Conservation (phyloP, 1,139 yeast genomes). For the Zygosaccharomyces pseudobailii region DNA sequence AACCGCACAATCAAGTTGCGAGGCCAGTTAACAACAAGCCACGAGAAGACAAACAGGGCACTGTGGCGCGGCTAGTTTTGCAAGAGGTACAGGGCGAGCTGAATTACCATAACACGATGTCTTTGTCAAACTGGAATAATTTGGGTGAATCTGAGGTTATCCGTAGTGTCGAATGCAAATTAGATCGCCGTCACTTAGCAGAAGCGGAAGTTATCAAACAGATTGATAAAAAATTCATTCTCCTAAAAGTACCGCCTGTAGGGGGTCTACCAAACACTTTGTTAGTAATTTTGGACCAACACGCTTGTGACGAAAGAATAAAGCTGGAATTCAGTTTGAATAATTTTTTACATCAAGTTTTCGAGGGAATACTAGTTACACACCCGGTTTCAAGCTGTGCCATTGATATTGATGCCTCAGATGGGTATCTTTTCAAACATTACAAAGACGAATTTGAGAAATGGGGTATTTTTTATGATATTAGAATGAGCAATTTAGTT, state of each 20-base stretch:
- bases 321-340: conserved; percentile 46
- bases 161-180: not conserved
- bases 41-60: conserved; percentile 2
- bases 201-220: conserved; percentile 42
- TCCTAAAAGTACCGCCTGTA: conserved; percentile 33
- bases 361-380: conserved; percentile 7
- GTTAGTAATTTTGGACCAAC: conserved; percentile 60
- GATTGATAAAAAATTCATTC: conserved; percentile 55
- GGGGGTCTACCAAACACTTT: not conserved
- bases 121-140: not conserved
- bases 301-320: conserved; percentile 73
- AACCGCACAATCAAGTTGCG: no score
- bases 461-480: conserved; percentile 44
- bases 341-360: conserved; percentile 22
- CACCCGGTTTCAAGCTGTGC: conserved; percentile 9
- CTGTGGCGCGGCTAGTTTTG: not conserved
- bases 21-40: not conserved
- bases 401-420: conserved; percentile 32
- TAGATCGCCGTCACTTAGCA: conserved; percentile 18
- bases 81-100: not conserved
- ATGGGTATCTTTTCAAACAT: conserved; percentile 33
- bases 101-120: not conserved
- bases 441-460: conserved; percentile 34
- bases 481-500: conserved; percentile 2
- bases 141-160: not conserved